These are phyloP conservation scores for Psilocybe cubensis DNA, from an alignment of 768 basidiomycete species.

Conservation along the genomic window DNA sequence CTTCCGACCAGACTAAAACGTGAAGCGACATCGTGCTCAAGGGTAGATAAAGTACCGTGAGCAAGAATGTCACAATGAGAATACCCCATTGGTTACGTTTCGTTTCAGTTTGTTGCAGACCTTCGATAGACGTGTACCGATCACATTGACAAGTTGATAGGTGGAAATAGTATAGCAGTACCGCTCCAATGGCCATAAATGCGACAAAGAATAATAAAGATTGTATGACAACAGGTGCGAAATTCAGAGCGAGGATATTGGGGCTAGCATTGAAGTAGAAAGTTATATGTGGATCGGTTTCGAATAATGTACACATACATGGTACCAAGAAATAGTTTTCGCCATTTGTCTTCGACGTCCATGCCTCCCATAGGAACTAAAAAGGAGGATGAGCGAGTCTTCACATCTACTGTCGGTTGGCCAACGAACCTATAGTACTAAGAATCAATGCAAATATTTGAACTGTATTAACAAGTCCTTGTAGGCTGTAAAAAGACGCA, in stretches of 20 bases:
- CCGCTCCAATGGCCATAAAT: slow-evolving; percentile 56
- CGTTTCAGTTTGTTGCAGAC: slow-evolving; percentile 50
- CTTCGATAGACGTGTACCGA: slow-evolving; percentile 54
- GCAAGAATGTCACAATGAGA: slow-evolving; percentile 63
- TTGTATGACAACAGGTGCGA: slow-evolving; percentile 60
- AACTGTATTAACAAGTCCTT: slow-evolving; percentile 68
- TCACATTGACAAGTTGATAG: slow-evolving; percentile 51
- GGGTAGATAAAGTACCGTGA: slow-evolving; percentile 75
- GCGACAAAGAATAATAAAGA: slow-evolving; percentile 64
- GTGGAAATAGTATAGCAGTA: slow-evolving; percentile 62
- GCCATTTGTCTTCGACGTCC: slow-evolving; percentile 53
- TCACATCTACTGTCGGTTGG: not conserved
- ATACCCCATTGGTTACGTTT: slow-evolving; percentile 53
- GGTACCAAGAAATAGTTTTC: slow-evolving; percentile 63
- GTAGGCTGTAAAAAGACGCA: slow-evolving; percentile 70
- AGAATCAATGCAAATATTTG: slow-evolving; percentile 76
- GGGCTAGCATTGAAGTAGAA: slow-evolving; percentile 47
- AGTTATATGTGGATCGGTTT: not conserved
- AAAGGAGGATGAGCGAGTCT: not conserved
- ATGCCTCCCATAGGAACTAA: slow-evolving; percentile 43
- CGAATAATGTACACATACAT: slow-evolving; percentile 49
- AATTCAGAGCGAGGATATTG: slow-evolving; percentile 75
- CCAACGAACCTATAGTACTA: slow-evolving; percentile 59
- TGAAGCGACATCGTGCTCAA: slow-evolving; percentile 79
- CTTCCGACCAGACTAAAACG: slow-evolving; percentile 77